Base-by-base conservation (phyloP, 768 basidiomycete genomes). In the Agrocybe praecox region DNA sequence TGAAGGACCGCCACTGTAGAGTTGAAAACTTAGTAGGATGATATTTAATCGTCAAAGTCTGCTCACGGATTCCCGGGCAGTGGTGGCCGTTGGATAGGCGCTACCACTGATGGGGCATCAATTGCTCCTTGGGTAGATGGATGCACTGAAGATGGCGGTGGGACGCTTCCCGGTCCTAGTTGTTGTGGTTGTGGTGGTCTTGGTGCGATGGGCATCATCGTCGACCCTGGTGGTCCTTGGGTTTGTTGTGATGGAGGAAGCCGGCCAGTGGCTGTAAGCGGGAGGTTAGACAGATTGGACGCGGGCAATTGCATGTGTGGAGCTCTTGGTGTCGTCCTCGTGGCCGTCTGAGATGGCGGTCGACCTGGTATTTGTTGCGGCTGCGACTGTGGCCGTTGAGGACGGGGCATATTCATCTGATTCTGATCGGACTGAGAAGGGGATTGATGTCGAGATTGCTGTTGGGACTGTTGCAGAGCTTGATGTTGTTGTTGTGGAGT, bases 361-460 rank as follows among this genome's bases (percentile, higher is more conserved):
- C 80, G 76, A 46, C 75, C 78, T 42, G 80, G 77, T 2, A 66
- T 74, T 18, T 57, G 73, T 55, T 83, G 84, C 2, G 82, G 84
- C 56, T 87, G 87, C 3, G 86, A 86, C 49, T 82, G 85, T 21
- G 86, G 85, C 40, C 83, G 77, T 59, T 75, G 81, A 2, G 79
- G 81, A 2, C 79, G 80, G 49, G 79, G 80, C 18, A 72, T 60
- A 51, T 66, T 72, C 67, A 77, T 75, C 52, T 74, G 74, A 66
- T 84, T 75, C 52, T 74, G 74, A 66, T 85, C 81, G 15, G 70
- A 65, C n/a, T 73, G 74, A 45, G 73, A 77, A 4, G 80, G 77
- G 43, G 81, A 79, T 56, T 80, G 78, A 54, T 79, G 82, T 29
- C 68, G 67, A n/a, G 66, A 63, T 49, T 64, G n/a, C n/a, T n/a